These are phyloP conservation scores for Heterobasidion parviporum DNA, from an alignment of 1,284 basidiomycete genomes.

Conservation along the genomic window DNA sequence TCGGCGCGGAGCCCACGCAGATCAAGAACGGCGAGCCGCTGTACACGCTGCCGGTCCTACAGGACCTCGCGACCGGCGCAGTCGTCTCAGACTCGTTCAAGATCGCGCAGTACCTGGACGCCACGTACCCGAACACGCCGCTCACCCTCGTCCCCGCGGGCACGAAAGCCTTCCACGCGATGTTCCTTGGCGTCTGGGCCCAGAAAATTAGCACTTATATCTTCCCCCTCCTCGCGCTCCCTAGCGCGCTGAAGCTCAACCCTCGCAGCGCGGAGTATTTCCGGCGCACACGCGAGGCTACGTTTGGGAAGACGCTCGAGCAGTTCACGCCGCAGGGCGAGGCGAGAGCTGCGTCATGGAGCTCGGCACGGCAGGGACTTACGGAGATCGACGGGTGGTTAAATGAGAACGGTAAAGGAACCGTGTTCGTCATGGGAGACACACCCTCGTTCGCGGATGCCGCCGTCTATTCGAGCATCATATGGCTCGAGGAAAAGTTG, in stretches of 20 bases:
- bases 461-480: conserved; percentile 9
- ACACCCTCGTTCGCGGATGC: conserved; percentile 28
- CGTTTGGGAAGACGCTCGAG: conserved; percentile 26
- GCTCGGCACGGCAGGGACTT: conserved; percentile 25
- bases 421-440: conserved; percentile 18
- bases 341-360: conserved; percentile 14
- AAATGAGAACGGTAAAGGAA: conserved; percentile 17
- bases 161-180: conserved; percentile 21
- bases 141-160: conserved; percentile 15
- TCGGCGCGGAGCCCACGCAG: conserved; percentile 19
- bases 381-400: conserved; percentile 22
- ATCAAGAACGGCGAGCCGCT: conserved; percentile 11
- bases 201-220: not conserved
- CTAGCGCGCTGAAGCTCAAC: conserved; percentile 19
- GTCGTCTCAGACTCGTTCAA: conserved; percentile 22
- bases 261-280: conserved; percentile 29
- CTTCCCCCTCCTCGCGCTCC: conserved; percentile 13
- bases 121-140: conserved; percentile 21
- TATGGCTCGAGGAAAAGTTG: conserved; percentile 4
- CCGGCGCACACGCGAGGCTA: conserved; percentile 23
- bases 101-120: conserved; percentile 27
- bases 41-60: conserved; percentile 20
- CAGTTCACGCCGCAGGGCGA: conserved; percentile 21
- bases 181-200: conserved; percentile 19
- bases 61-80: conserved; percentile 15